Base-by-base conservation (phyloP, 352 stramenopile genomes). In the Stramenopiles sp. region DNA sequence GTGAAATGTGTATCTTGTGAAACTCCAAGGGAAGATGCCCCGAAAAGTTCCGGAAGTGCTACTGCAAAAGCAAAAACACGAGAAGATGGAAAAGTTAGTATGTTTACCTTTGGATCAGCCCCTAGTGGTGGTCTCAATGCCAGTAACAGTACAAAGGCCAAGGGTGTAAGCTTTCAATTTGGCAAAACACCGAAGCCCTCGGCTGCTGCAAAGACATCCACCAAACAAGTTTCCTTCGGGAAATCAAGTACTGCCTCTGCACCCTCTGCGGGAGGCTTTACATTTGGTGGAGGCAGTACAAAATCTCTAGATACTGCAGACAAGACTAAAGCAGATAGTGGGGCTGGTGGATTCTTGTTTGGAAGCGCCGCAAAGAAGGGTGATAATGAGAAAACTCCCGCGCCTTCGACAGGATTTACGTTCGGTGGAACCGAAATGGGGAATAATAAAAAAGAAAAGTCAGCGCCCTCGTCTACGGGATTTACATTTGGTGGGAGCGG, bases 1-100 rank as follows among this genome's bases (percentile, higher is more conserved):
- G 22, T 33, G 14, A 78, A 78, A 78, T 78, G 71, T 14, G 71
- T 78, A 31, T 78, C 71, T 78, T 78, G 71, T 33, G 71, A 78
- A 78, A 78, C 71, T 14, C 71, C 71, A 78, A 78, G 30, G 22
- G 71, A 4, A 14, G 71, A 78, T 31, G 71, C 30, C 1, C 71
- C 31, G 71, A 8, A 14, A 14, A 31, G 31, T 78, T 14, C 4
- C 14, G 14, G 14, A 14, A 55, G 14, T 55, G 14, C 4, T 14
- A 55, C 71, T 14, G 4, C 55, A 25, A 27, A 22, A 25, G 22
- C 55, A 71, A 71, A 27, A 25, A 71, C 22, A 27, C 55, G 22
- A 71, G 22, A 71, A 25, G 55, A 22, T 25, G 22, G 22, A 71
- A 71, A 27, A 22, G 55, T 22, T 27, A 22, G 22, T 27, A 71